Conservation (phyloP, 805 yeast genomes). For the Priceomyces fermenticarens region DNA sequence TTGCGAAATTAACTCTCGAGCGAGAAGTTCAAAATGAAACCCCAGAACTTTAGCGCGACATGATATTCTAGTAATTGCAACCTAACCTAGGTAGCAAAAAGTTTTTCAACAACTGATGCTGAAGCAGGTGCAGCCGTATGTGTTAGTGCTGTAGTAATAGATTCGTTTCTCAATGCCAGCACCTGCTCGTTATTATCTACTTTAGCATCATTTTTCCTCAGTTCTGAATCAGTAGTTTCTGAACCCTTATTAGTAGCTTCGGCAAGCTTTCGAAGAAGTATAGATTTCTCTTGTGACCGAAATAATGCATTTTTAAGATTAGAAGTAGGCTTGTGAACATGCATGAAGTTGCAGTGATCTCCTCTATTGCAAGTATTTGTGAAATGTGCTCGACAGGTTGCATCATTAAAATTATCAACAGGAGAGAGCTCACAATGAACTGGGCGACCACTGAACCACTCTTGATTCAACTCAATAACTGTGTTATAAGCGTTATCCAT, state of each 20-base stretch:
- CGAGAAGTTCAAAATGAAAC: not conserved
- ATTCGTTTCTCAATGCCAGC: not conserved
- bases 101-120: slow-evolving; percentile 14
- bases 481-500: slow-evolving; percentile 61
- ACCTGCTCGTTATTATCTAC: not conserved
- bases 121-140: slow-evolving; percentile 5
- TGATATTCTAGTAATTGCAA: too few species aligned
- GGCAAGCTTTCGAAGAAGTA: slow-evolving; percentile 11
- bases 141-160: not conserved
- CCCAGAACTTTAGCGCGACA: too few species aligned
- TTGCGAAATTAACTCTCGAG: not conserved
- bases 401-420: slow-evolving; percentile 64
- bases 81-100: slow-evolving; percentile 10
- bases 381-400: slow-evolving; percentile 74
- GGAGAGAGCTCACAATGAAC: slow-evolving; percentile 79
- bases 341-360: slow-evolving; percentile 84
- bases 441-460: slow-evolving; percentile 83
- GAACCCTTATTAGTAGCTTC: not conserved
- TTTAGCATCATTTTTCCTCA: not conserved
- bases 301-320: slow-evolving; percentile 40
- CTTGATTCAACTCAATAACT: slow-evolving; percentile 57
- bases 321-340: slow-evolving; percentile 55
- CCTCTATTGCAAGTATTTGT: slow-evolving; percentile 68
- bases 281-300: slow-evolving; percentile 34
- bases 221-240: slow-evolving; percentile 1